phyloP scores from a whole-genome alignment of 2,329 filamentous ascomycete genomes.

The Aspergillus puulaauensis region DNA sequence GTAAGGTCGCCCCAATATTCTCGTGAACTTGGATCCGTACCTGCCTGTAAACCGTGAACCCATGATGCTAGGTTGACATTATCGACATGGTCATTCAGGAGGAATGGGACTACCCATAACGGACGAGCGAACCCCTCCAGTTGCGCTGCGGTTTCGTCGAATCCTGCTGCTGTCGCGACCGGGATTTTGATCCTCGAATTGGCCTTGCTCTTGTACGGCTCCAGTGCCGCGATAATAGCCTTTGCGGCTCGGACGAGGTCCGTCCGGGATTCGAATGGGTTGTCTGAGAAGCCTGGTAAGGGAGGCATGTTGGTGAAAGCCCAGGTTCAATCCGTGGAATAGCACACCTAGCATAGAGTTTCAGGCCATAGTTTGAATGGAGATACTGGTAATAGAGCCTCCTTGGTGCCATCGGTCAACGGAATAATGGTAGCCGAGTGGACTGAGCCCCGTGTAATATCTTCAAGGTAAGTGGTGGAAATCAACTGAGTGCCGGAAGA shows the following conservation, averaged over 20 bases:
- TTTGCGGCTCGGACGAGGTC: slow-evolving; percentile 38
- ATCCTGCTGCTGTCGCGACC: slow-evolving; percentile 41
- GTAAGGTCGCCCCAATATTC: slow-evolving; percentile 52
- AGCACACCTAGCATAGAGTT: no score
- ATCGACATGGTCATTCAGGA: slow-evolving; percentile 6
- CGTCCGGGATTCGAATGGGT: slow-evolving; percentile 35
- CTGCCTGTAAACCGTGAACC: neutral
- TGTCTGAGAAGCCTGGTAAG: slow-evolving; percentile 42
- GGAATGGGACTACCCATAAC: slow-evolving; percentile 23
- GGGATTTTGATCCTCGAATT: slow-evolving; percentile 41
- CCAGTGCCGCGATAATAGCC: slow-evolving; percentile 29
- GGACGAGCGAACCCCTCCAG: slow-evolving; percentile 46
- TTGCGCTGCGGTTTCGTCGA: slow-evolving; percentile 48
- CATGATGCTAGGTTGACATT: neutral
- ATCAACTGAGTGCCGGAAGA: neutral
- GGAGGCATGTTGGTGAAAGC: slow-evolving; percentile 12
- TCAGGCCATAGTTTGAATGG: no score
- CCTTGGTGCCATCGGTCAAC: neutral
- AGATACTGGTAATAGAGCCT: no score
- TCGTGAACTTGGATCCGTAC: slow-evolving; percentile 26
- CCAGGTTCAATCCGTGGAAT: no score
- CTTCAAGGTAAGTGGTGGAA: neutral
- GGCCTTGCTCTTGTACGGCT: slow-evolving; percentile 33
- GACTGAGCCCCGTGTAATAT: neutral
- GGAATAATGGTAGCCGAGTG: neutral